Evolutionary conservation across 2,329 filamentous ascomycete species (phyloP), one percentile per base, ranked within the genome.

Genomic region (Penicillium sp.): DNA sequence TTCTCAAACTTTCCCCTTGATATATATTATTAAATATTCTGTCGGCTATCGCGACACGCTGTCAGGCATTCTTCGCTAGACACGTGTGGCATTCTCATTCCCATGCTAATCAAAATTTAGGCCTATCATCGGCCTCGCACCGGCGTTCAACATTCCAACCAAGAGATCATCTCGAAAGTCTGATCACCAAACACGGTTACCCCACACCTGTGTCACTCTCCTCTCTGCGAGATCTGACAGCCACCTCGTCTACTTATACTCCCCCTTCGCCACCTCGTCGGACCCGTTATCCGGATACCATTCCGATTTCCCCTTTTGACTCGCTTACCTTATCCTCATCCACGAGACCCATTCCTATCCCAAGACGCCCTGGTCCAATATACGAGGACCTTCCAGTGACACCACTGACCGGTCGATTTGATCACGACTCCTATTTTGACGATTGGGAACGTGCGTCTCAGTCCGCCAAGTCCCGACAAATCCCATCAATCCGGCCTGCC

Each of bases 131-230:
- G 19, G 49, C 52, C 51, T 58, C 56, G 27, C 21, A 53, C 49
- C 62, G 62, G n/a, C 62, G 58, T 39, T 63, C 70, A 25, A 53
- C 61, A 42, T 61, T 58, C 55, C 63, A 61, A 33, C 66, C 71
- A 59, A 68, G 68, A 58, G 69, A 73, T 59, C 71, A 74, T 61
- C 63, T 73, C n/a, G 72, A 74, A 58, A 71, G 63, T 63, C 58
- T 76, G 60, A 73, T 75, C 61, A 65, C 67, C 58, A 73, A 70
- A 62, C 72, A 74, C 72, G 72, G 71, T 49, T 70, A 71, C 67
- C 73, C 73, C 66, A 73, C 73, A 55, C 71, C 71, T 39, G 69
- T 75, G 36, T 75, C 72, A 23, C 63, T 75, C 44, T 76, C 73
- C 4, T 75, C 73, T 58, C 55, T 76, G 53, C 68, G 73, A 44